Conservation (phyloP, 495 filamentous ascomycete species). For the Penicillium egyptiacum region DNA sequence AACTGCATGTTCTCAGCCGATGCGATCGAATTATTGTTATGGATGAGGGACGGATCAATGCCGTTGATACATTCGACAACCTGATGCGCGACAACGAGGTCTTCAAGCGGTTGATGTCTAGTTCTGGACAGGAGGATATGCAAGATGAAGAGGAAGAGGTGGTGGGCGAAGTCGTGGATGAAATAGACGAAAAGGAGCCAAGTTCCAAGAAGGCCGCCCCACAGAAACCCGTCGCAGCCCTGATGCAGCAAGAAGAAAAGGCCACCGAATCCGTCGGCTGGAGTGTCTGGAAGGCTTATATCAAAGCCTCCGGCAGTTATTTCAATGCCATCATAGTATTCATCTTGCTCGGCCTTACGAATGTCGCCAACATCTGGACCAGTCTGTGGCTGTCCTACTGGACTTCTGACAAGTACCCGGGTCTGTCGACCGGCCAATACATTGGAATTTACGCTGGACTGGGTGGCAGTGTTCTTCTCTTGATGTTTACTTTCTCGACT, state of each 20-base stretch:
- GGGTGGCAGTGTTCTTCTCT: constrained; percentile 64
- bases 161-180: constrained; percentile 43
- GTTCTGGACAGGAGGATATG: constrained; percentile 72
- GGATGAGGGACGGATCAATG: constrained; percentile 77
- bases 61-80: constrained; percentile 84
- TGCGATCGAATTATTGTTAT: constrained; percentile 92
- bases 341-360: constrained; percentile 63
- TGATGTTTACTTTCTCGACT: constrained; percentile 79
- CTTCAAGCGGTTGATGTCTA: constrained; percentile 81
- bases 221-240: constrained; percentile 54
- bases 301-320: constrained; percentile 75
- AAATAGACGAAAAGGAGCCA: constrained; percentile 47
- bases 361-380: constrained; percentile 81
- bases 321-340: constrained; percentile 66
- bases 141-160: constrained; percentile 43
- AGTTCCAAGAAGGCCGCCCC: constrained; percentile 55
- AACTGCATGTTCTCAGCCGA: constrained; percentile 85
- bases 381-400: constrained; percentile 93
- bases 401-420: constrained; percentile 68
- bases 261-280: constrained; percentile 79
- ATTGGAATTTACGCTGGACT: constrained; percentile 86
- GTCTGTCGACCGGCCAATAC: constrained; percentile 60
- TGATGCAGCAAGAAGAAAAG: constrained; percentile 93
- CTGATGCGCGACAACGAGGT: constrained; percentile 71
- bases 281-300: constrained; percentile 79